These are phyloP conservation scores for Penicillium soppii DNA, from an alignment of 495 filamentous ascomycete species.

Conservation along the genomic window DNA sequence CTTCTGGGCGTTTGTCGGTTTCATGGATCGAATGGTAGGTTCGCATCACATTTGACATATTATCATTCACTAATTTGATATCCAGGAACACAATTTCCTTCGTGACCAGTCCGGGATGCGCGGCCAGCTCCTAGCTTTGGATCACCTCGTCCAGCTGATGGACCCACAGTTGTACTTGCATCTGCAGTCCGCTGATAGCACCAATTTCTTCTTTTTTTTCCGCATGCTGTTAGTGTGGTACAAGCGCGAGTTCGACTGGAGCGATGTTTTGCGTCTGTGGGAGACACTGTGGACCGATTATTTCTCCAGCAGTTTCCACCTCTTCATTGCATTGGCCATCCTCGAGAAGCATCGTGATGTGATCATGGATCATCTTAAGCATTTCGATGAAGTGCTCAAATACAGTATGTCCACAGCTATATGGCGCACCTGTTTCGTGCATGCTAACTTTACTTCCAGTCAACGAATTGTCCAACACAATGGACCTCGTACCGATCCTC, in stretches of 20 bases:
- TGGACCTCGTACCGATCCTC: slow-evolving; percentile 81
- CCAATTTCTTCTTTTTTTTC: slow-evolving; percentile 99
- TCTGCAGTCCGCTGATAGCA: slow-evolving; percentile 83
- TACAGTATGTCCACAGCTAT: slow-evolving; percentile 63
- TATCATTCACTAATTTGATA: neutral
- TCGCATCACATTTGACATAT: neutral
- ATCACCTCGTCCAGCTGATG: slow-evolving; percentile 94
- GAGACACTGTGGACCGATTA: slow-evolving; percentile 95
- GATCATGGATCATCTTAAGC: slow-evolving; percentile 90
- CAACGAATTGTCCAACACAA: slow-evolving; percentile 91
- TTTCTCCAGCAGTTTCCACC: slow-evolving; percentile 80
- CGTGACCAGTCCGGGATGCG: slow-evolving; percentile 96
- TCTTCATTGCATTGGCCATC: slow-evolving; percentile 92
- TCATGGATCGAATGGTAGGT: slow-evolving; percentile 88
- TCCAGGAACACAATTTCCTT: slow-evolving; percentile 87
- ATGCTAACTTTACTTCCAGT: slow-evolving; percentile 41
- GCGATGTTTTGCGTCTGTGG: slow-evolving; percentile 84
- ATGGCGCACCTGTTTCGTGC: neutral
- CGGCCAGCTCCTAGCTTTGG: slow-evolving; percentile 81
- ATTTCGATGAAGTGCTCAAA: slow-evolving; percentile 97
- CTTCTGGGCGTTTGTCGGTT: slow-evolving; percentile 94
- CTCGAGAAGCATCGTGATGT: slow-evolving; percentile 93
- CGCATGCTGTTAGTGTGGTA: slow-evolving; percentile 98
- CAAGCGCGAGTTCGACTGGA: slow-evolving; percentile 93
- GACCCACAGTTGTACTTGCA: slow-evolving; percentile 92